Percentiles rank a stretch among this genome's conserved stretches.
phyloP scores from a whole-genome alignment of 2,329 filamentous ascomycete genomes.

The Fusarium pseudocircinatum region DNA sequence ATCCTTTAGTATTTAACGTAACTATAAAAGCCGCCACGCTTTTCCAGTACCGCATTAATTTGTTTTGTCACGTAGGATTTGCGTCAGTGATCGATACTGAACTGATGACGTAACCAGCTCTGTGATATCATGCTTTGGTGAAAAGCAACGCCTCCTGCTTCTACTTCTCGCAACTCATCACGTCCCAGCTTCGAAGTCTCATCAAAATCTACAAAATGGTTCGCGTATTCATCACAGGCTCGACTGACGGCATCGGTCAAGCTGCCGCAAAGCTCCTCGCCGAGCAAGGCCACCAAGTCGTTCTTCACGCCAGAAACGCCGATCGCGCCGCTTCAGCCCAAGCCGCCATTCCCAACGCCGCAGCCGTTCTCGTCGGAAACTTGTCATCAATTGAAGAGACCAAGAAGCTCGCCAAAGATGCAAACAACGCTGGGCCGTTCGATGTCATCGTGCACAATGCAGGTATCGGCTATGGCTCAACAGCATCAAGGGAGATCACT shows the following conservation, averaged over 20 bases:
- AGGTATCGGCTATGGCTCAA: constrained; percentile 32
- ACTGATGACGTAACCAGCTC: constrained; percentile 14
- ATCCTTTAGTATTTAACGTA: rapidly evolving
- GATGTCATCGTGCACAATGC: constrained; percentile 35
- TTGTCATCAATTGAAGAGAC: constrained; percentile 31
- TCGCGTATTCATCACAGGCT: constrained; percentile 37
- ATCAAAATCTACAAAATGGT: constrained; percentile 1
- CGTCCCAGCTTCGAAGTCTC: rapidly evolving
- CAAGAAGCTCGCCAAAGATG: constrained; percentile 26
- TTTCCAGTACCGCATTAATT: too few species aligned
- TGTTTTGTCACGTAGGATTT: too few species aligned
- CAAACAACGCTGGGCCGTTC: constrained; percentile 24
- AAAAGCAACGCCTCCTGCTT: background rate
- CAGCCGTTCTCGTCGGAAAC: constrained; percentile 17
- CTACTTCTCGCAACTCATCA: background rate
- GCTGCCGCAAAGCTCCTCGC: constrained; percentile 27
- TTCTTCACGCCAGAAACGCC: constrained; percentile 30
- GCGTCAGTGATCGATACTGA: background rate
- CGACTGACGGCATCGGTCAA: constrained; percentile 34
- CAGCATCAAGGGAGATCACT: constrained; percentile 11
- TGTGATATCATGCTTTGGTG: constrained; percentile 8
- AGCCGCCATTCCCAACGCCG: constrained; percentile 21
- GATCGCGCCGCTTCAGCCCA: constrained; percentile 28
- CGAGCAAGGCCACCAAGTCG: constrained; percentile 33
- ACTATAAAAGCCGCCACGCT: too few species aligned